These are phyloP conservation scores for Kodamaea laetipori DNA, from an alignment of 805 yeast species.

Conservation along the genomic window DNA sequence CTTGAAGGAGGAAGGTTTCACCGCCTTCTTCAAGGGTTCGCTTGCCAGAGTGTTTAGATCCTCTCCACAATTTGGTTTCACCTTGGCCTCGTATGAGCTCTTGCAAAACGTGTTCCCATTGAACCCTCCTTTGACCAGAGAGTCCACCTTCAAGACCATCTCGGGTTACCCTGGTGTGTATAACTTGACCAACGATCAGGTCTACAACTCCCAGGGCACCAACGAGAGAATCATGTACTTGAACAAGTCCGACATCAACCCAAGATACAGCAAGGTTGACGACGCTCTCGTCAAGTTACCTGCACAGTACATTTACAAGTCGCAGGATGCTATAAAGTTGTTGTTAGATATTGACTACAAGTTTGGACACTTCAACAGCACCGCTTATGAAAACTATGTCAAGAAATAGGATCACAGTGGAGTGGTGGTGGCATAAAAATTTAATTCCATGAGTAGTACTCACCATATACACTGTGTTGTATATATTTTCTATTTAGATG, in stretches of 20 bases:
- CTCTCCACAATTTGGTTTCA: conserved; percentile 97
- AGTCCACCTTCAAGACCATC: conserved; percentile 45
- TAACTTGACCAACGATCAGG: conserved; percentile 46
- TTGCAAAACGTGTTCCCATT: conserved; percentile 80
- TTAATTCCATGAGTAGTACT: too few species aligned
- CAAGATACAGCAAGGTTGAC: conserved; percentile 24
- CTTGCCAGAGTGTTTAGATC: conserved; percentile 92
- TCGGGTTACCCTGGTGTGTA: conserved; percentile 50
- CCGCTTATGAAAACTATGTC: conserved; percentile 45
- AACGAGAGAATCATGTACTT: conserved; percentile 40
- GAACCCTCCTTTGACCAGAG: conserved; percentile 49
- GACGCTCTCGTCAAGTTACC: conserved; percentile 47
- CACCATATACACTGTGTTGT: too few species aligned
- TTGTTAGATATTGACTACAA: conserved; percentile 65
- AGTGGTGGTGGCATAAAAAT: too few species aligned
- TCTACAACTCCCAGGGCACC: conserved; percentile 39
- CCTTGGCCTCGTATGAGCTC: conserved; percentile 94
- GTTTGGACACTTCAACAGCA: conserved; percentile 56
- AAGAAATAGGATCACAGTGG: conserved; percentile 17
- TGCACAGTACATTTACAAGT: conserved; percentile 52
- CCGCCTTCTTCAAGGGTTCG: conserved; percentile 94
- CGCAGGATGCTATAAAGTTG: conserved; percentile 61
- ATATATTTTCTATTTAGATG: too few species aligned
- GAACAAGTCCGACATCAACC: conserved; percentile 25
- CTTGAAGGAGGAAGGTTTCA: conserved; percentile 76